These are phyloP conservation scores for Solanum pinnatisectum DNA, from an alignment of 257 asterid genomes.

Conservation along the genomic window DNA sequence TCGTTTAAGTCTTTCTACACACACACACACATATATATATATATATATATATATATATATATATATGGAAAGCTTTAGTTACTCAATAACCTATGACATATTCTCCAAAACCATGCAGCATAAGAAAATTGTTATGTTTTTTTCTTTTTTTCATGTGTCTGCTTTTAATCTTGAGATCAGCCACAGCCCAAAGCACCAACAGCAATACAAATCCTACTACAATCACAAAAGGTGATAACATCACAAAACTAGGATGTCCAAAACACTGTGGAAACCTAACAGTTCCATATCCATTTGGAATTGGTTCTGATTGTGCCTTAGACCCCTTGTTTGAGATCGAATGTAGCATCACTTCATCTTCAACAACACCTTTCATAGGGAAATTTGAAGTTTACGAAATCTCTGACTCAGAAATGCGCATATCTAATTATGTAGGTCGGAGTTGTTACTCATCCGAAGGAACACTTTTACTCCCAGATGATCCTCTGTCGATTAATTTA, in stretches of 20 bases:
- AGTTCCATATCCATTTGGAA: slow-evolving; percentile 35
- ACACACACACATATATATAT: too few relatives aligned
- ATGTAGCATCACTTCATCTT: slow-evolving; percentile 20
- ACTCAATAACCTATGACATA: too few relatives aligned
- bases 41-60: too few relatives aligned
- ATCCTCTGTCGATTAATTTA: slow-evolving; percentile 8
- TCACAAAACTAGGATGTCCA: slow-evolving; percentile 27
- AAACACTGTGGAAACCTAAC: slow-evolving; percentile 20
- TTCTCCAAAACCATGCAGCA: too few relatives aligned
- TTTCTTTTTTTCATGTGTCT: too few relatives aligned
- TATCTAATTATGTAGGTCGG: slow-evolving; percentile 18
- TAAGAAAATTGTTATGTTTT: too few relatives aligned
- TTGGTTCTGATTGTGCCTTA: slow-evolving; percentile 21
- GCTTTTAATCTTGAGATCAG: slow-evolving; percentile 2
- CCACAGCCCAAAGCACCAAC: slow-evolving; percentile 7
- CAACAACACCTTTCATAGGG: too few relatives aligned
- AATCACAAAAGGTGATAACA: slow-evolving; percentile 9
- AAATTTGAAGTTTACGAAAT: not conserved
- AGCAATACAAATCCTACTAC: not conserved
- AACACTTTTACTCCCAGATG: not conserved
- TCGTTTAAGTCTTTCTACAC: fast-evolving
- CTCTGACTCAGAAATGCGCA: slow-evolving; percentile 40
- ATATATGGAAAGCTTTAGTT: too few relatives aligned
- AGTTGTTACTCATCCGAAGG: slow-evolving; percentile 35
- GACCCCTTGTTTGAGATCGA: slow-evolving; percentile 15